Evolutionary conservation across 2,329 filamentous ascomycete genomes (phyloP), one percentile per base, ranked within the genome.

Genomic region (Xylariaceae sp.): DNA sequence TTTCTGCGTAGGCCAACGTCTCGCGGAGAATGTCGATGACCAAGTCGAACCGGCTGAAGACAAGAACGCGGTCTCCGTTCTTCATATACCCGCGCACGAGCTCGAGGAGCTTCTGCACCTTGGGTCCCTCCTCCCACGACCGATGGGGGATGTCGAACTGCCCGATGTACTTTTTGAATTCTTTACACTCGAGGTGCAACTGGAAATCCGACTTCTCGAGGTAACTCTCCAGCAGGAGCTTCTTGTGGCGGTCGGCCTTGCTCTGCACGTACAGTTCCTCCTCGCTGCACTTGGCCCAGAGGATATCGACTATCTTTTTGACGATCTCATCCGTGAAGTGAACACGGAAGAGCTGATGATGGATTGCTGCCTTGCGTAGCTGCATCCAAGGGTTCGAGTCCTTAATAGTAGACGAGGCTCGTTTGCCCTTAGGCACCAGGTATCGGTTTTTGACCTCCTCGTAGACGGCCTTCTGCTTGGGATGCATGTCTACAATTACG

Each of bases 11-110:
- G 34, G 84, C 77, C 8, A 98, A 71, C 0, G 94, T 87, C 52
- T 86, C 80, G 48, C 88, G 83, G 1, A 98, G 71, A 40, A 98
- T 88, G 61, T 96, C 85, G 63, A 97, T 84, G 38, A 95, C 83
- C 49, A 87, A 83, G 5, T 87, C 87, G 61, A 97, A 98, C 53
- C 95, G 88, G 31, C 85, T 94, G 66, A 98, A 98, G 16, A 98
- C 79, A 2, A 98, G 73, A 1, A 86, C 82, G 3, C 90, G 82
- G 59, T 96, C 89, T 3, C 89, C 90, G 36, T 88, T 88, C 43
- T 74, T 67, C 49, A 82, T 81, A 63, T 88, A 96, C 11, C 73
- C 64, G 9, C 71, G 68, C 1, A 98, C 71, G 9, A 98, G 73
- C 52, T 85, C 74, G 17, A 88, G 71, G 17, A 97, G 75, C 50